These are phyloP conservation scores for Ascochyta rabiei DNA, from an alignment of 2,329 filamentous ascomycete species.

Conservation along the genomic window DNA sequence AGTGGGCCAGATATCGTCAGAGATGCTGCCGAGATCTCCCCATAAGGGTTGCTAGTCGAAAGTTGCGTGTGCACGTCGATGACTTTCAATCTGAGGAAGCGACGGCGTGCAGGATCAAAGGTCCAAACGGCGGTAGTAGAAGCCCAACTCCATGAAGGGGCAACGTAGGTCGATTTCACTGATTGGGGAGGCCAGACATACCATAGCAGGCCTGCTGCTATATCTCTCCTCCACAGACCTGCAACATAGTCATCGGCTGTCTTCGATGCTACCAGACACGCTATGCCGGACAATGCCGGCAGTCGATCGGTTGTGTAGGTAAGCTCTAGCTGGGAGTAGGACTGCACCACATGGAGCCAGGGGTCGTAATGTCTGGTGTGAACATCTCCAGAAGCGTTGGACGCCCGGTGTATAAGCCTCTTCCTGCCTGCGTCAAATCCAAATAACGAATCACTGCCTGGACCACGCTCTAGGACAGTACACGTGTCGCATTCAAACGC, in stretches of 20 bases:
- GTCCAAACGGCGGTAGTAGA: background rate
- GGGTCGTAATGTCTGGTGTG: background rate
- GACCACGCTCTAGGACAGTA: constrained; percentile 7
- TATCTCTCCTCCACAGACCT: constrained; percentile 11
- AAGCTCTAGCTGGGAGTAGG: constrained; percentile 9
- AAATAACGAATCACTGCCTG: constrained; percentile 2
- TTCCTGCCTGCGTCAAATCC: constrained; percentile 4
- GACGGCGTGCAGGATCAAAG: background rate
- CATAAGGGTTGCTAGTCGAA: constrained; percentile 10
- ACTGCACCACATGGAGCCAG: constrained; percentile 10
- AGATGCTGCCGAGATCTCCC: constrained; percentile 5
- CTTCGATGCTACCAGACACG: constrained; percentile 4
- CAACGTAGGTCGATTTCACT: background rate
- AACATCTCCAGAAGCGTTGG: background rate
- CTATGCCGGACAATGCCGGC: constrained; percentile 13
- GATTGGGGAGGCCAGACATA: background rate
- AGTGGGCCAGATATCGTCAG: constrained; percentile 6
- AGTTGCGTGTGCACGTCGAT: background rate
- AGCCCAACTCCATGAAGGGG: constrained; percentile 15
- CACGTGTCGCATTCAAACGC: constrained; percentile 23
- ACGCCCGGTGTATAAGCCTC: background rate
- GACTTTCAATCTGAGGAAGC: background rate
- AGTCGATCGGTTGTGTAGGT: constrained; percentile 11
- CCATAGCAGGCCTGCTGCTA: constrained; percentile 15
- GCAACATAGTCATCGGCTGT: constrained; percentile 15